Percentiles rank a stretch among this genome's conserved stretches.
Conservation (phyloP, 2,329 filamentous ascomycete genomes). For the Metarhizium guizhouense region DNA sequence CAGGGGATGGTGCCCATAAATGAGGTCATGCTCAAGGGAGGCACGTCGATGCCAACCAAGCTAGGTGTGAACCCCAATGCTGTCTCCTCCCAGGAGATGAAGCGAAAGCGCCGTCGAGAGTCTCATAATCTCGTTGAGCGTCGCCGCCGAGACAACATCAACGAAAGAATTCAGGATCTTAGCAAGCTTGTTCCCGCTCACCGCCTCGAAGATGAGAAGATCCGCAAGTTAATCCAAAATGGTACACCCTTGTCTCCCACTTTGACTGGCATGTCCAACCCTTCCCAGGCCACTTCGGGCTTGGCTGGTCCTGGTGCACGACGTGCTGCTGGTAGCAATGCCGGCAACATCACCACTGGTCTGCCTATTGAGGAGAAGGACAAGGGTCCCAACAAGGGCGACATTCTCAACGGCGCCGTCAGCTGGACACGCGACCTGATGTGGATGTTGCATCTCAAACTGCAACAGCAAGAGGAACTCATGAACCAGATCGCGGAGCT, state of each 20-base stretch:
- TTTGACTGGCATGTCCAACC: conserved; percentile 58
- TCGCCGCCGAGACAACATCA: conserved; percentile 92
- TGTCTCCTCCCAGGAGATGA: conserved; percentile 82
- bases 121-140: conserved; percentile 97
- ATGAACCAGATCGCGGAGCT: conserved; percentile 64
- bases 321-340: conserved; percentile 59
- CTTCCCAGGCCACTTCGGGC: conserved; percentile 75
- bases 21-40: conserved; percentile 80
- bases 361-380: conserved; percentile 94
- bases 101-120: conserved; percentile 81
- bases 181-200: conserved; percentile 89
- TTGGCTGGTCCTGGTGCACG: conserved; percentile 78
- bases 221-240: conserved; percentile 88
- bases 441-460: conserved; percentile 88
- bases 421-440: conserved; percentile 96
- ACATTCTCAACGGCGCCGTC: conserved; percentile 93
- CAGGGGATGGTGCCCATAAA: conserved; percentile 68
- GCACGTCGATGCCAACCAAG: conserved; percentile 84
- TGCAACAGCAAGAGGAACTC: conserved; percentile 84
- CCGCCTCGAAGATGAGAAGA: conserved; percentile 91
- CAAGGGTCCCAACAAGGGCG: conserved; percentile 97
- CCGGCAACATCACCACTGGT: conserved; percentile 83
- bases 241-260: conserved; percentile 84
- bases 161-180: conserved; percentile 93
- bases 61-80: conserved; percentile 46